A percentile compares a stretch with the other conserved stretches of the same genome.
These are phyloP conservation scores for Plasmopara muralis DNA, from an alignment of 352 stramenopile genomes.

Conservation along the genomic window DNA sequence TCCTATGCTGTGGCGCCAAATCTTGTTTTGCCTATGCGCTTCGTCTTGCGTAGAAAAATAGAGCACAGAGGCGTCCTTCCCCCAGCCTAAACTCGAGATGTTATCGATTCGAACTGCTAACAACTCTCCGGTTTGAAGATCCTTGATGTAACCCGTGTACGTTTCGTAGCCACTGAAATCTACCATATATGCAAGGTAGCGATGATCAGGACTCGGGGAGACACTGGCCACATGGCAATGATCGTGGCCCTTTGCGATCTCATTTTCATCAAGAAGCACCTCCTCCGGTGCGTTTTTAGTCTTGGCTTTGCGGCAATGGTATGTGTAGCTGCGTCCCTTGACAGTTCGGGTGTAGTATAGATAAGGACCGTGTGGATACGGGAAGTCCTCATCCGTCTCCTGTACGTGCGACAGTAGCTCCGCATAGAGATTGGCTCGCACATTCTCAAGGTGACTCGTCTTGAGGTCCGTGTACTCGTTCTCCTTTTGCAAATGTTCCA, in stretches of 20 bases:
- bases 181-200: conserved; percentile 91
- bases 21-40: conserved; percentile 89
- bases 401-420: conserved; percentile 90
- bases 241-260: conserved; percentile 79
- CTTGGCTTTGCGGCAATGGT: conserved; percentile 73
- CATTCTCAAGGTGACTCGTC: conserved; percentile 77
- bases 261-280: conserved; percentile 93
- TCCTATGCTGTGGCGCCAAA: conserved; percentile 89
- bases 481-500: conserved; percentile 89
- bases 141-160: conserved; percentile 87
- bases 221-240: conserved; percentile 80
- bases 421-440: conserved; percentile 87
- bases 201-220: conserved; percentile 81
- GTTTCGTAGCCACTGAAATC: conserved; percentile 93
- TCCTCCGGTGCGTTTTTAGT: conserved; percentile 72
- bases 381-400: conserved; percentile 81
- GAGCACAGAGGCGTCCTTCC: conserved; percentile 80
- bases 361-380: conserved; percentile 74
- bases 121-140: conserved; percentile 66
- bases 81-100: conserved; percentile 89
- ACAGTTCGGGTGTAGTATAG: conserved; percentile 87
- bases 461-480: conserved; percentile 90
- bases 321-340: conserved; percentile 79
- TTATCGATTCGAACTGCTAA: conserved; percentile 74
- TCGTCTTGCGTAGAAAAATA: conserved; percentile 93